Conservation (phyloP, 805 yeast genomes). For the Jamesozyma jinghongensis region DNA sequence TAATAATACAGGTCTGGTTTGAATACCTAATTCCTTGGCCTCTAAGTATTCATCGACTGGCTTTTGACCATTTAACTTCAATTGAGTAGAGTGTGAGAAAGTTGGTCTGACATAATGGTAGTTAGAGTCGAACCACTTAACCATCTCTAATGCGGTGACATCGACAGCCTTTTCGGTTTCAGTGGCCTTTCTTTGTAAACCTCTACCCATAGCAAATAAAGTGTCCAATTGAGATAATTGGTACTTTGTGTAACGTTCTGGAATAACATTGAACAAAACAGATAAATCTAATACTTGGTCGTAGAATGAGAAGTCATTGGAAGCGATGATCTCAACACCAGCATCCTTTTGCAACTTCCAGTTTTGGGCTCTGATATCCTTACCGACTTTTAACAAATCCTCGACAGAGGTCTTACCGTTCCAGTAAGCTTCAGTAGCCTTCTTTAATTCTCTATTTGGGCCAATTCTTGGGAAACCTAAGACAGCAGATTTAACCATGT, state of each 20-base stretch:
- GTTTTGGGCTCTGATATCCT: conserved; percentile 89
- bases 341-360: conserved; percentile 97
- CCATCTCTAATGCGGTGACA: conserved; percentile 99
- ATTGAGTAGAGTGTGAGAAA: conserved; percentile 86
- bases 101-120: conserved; percentile 99
- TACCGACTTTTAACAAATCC: conserved; percentile 84
- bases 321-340: conserved; percentile 94
- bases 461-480: conserved; percentile 99
- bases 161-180: conserved; percentile 84
- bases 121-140: conserved; percentile 99
- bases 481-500: conserved; percentile 93
- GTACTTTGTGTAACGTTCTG: conserved; percentile 93
- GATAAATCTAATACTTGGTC: conserved; percentile 95
- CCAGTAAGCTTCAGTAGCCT: conserved; percentile 99
- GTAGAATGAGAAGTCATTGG: conserved; percentile 97
- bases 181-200: conserved; percentile 94
- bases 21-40: conserved; percentile 93
- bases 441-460: conserved; percentile 98
- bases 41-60: conserved; percentile 97
- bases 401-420: conserved; percentile 82
- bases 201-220: conserved; percentile 99
- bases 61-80: conserved; percentile 92
- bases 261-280: conserved; percentile 86
- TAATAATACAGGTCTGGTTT: conserved; percentile 93
- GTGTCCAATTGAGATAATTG: conserved; percentile 77